Base-by-base conservation (phyloP, 2,329 filamentous ascomycete genomes). In the Aaosphaeria arxii region DNA sequence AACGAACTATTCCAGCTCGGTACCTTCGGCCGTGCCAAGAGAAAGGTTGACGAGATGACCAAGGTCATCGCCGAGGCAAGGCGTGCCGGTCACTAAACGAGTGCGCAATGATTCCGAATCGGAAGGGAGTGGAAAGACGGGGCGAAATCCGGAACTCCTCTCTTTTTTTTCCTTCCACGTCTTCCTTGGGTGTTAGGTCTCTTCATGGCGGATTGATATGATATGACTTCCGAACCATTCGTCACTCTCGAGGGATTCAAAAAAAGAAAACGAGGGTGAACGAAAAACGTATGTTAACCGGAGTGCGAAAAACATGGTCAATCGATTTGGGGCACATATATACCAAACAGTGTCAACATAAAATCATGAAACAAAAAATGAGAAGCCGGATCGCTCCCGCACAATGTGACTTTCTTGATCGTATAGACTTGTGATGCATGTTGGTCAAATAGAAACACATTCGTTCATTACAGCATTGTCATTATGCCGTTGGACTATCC, bases 31-130 rank as follows among this genome's bases (percentile, higher is more conserved):
- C 92, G 94, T 77, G 92, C 92, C 73, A 99, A 99, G 92, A 87
- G 84, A 76, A 99, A 99, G 92, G 94, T 99, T 66, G 94, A 99
- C 76, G 92, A 97, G 82, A 90, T 99, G 81, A 89, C 91, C 81
- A 86, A 89, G 71, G 89, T 99, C 78, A 99, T 99, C 74, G 90
- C 92, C 71, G 94, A 97, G 83, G 87, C 91, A 74, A 91, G 92
- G 79, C 82, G 86, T 73, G 79, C 84, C 56, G 85, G 78, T 76
- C 84, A 86, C 78, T 87, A 86, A 81, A 76, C 64, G 63, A 9
- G n/a, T 36, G 9, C 7, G n/a, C 52, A 52, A 54, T 58, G 50
- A 54, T 55, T 42, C 17, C 17, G 58, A 56, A 40, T 46, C 43
- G 11, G 13, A 41, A 36, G 30, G 24, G 40, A 30, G 31, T 13